Percentiles rank a stretch among this genome's conserved stretches.
These are phyloP conservation scores for Durusdinium trenchii DNA, from an alignment of 73 alveolate species.

Conservation along the genomic window DNA sequence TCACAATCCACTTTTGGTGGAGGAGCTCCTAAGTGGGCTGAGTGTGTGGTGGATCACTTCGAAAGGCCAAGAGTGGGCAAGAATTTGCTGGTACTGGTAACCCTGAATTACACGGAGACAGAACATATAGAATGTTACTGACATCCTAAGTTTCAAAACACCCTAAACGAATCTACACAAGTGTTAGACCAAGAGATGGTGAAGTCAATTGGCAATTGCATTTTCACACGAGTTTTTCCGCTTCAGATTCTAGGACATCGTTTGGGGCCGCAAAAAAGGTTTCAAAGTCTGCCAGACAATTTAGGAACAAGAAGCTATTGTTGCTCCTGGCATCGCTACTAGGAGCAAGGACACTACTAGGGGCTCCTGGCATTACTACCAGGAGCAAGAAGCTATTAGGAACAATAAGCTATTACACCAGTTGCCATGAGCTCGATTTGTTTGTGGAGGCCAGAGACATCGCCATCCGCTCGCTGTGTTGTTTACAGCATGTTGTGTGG, in stretches of 20 bases:
- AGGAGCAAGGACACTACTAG: no score
- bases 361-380: no score
- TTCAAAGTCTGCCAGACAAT: neutral
- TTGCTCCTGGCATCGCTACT: no score
- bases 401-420: neutral
- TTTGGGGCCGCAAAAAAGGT: neutral
- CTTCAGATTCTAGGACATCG: no score
- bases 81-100: neutral
- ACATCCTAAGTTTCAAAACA: neutral
- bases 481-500: conserved; percentile 55
- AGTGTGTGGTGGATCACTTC: conserved; percentile 34
- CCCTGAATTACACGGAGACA: no score
- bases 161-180: no score
- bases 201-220: neutral
- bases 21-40: neutral
- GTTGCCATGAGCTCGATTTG: neutral
- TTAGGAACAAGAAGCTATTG: no score
- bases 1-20: conserved; percentile 26
- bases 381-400: no score
- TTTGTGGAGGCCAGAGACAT: conserved; percentile 11
- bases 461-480: neutral
- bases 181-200: no score
- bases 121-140: neutral
- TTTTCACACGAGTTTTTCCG: neutral
- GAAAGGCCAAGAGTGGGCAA: neutral